Evolutionary conservation across 148 eudicot genomes (phyloP), one percentile per base, ranked within the genome.

Genomic region (Pharnaceum exiguum): DNA sequence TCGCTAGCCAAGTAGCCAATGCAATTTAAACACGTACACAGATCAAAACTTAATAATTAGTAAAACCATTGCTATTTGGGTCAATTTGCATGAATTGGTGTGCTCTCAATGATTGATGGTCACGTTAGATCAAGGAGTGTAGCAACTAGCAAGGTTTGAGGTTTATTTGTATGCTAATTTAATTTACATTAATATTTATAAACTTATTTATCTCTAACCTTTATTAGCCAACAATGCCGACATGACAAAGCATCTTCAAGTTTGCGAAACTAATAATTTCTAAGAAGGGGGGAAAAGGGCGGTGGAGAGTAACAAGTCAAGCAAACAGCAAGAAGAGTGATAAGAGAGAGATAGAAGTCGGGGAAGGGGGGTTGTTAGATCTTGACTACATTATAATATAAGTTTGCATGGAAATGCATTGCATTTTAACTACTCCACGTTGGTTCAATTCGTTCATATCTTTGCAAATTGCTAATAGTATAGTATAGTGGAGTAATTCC

Each of bases 41-140:
- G 22, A 46, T 18, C 6, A 59, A n/a, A 58, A 42, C n/a, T 24
- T 30, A 60, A 42, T 50, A 12, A 51, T 18, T 32, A 30, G 16
- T 19, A 27, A 62, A 57, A 3, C 21, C 10, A 2, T n/a, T 10
- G 2, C 24, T 37, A 6, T 11, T 15, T 24, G 23, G 35, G 62
- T 49, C 36, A 61, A 56, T 55, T 45, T 62, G 66, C 72, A 58
- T 66, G 43, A 45, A 67, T 51, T 15, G 71, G 66, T 42, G 72
- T 67, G 69, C 62, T 44, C 42, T 76, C 73, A 71, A 71, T 76
- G 70, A 76, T 76, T 76, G 76, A 71, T 31, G 52, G 47, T 66
- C 76, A 76, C 72, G 76, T 71, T 70, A 59, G 71, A 57, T 46
- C 45, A 50, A 59, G 29, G 55, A 28, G 2, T 48, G 44, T 55